Percentiles rank a stretch among this genome's conserved stretches.
Evolutionary conservation across 2,329 filamentous ascomycete species (phyloP).

Genomic region (Cercospora brassicicola): DNA sequence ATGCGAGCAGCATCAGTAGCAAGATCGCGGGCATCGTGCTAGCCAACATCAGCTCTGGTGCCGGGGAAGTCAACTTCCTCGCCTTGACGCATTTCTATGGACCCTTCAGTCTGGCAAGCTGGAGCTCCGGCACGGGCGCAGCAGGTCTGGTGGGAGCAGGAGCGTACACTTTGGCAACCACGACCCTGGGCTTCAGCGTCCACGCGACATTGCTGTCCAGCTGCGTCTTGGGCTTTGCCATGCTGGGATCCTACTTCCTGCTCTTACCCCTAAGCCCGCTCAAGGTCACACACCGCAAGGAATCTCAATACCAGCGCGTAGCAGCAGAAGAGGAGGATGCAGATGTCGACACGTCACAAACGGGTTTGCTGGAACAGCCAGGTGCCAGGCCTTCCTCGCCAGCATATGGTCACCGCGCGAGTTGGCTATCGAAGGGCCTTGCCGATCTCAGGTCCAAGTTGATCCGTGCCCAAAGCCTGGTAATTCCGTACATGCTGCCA

Average conservation of each 20-base stretch:
- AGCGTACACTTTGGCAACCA: constrained; percentile 82
- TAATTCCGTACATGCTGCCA: constrained; percentile 71
- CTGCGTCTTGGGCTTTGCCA: constrained; percentile 74
- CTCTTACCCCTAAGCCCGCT: constrained; percentile 71
- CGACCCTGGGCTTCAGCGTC: constrained; percentile 73
- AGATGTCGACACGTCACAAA: constrained; percentile 23
- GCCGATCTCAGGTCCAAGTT: constrained; percentile 46
- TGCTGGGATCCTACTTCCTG: constrained; percentile 83
- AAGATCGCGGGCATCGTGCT: constrained; percentile 83
- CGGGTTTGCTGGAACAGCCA: constrained; percentile 37
- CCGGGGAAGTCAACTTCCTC: constrained; percentile 86
- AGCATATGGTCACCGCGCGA: constrained; percentile 19
- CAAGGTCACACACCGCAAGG: constrained; percentile 46
- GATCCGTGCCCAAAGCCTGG: constrained; percentile 47
- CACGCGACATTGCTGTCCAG: constrained; percentile 72
- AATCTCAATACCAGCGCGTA: constrained; percentile 57
- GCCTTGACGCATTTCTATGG: constrained; percentile 93
- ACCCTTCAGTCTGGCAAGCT: constrained; percentile 78
- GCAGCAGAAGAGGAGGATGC: constrained; percentile 47
- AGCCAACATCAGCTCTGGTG: constrained; percentile 81
- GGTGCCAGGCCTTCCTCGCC: constrained; percentile 35
- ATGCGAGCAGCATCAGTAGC: constrained; percentile 58
- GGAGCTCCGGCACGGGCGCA: constrained; percentile 82
- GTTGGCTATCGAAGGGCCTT: constrained; percentile 13
- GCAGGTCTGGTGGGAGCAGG: constrained; percentile 71